Base-by-base conservation (phyloP, 768 basidiomycete genomes). In the Sistotremastrum niveocremeum region DNA sequence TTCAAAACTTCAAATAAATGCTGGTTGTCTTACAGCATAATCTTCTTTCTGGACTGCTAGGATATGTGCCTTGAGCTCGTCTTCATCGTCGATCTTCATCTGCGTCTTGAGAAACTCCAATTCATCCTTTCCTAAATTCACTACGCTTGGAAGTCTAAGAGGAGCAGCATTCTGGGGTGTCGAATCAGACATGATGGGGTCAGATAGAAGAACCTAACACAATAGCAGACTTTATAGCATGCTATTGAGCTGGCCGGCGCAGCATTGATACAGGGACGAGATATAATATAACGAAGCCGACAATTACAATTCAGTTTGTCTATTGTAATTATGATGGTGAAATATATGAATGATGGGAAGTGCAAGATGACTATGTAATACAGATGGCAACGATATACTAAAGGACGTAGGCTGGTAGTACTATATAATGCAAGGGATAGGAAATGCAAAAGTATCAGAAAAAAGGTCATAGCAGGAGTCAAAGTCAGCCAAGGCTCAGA, bases 401-500 rank as follows among this genome's bases (percentile, higher is more conserved):
- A 41, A 30, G 33, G 33, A 41, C 7, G 33, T 41, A 41, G 10
- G 37, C 12, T 12, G 2, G 2, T 10, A 38, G 12, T 38, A 12
- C 37, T 38, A 10, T 38, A 10, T 10, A 38, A 10, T 30, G 12
- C 20, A 41, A 41, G 33, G 33, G 29, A 32, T 12, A 20, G 10
- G 10, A 20, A 41, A 32, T 30, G 4, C 4, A 7, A 44, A 36
- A 32, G n/a, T 33, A 20, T 37, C 11, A 20, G 10, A 36, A 4
- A 5, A 31, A 8, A 34, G 10, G 32, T 5, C 4, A n/a, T 20
- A 20, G 20, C 20, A 20, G 20, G 36, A 6, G 36, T 37, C 50
- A 75, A 59, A 20, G 65, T 57, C 48, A 62, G 34, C 44, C 58
- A 4, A 73, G 63, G 12, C 61, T 78, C 54, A 88, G 62, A 20